Conservation (phyloP, 441 rosid species). For the Croton setiger region DNA sequence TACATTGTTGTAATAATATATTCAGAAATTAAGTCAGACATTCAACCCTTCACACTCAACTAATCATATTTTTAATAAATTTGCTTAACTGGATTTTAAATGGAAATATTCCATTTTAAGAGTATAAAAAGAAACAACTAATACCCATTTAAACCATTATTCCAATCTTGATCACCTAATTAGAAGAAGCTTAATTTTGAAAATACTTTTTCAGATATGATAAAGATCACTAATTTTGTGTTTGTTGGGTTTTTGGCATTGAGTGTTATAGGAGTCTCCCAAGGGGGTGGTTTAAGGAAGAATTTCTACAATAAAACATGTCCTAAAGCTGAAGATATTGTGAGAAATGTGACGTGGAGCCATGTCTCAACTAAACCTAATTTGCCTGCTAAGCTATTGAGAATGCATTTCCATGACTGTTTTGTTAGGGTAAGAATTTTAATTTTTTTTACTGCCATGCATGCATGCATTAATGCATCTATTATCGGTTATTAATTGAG, state of each 20-base stretch:
- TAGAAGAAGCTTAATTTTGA: slow-evolving; percentile 6
- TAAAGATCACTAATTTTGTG: neutral
- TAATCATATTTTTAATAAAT: neutral
- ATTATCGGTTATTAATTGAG: too few relatives aligned
- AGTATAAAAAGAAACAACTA: slow-evolving; percentile 11
- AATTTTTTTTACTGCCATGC: neutral
- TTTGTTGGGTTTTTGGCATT: neutral
- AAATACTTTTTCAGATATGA: neutral
- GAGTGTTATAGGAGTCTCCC: slow-evolving; percentile 5
- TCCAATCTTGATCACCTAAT: too few relatives aligned
- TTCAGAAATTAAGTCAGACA: neutral
- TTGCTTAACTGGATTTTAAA: slow-evolving; percentile 5
- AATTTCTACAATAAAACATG: slow-evolving; percentile 7
- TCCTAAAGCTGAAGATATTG: slow-evolving; percentile 18
- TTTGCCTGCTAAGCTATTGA: slow-evolving; percentile 44
- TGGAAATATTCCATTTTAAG: neutral
- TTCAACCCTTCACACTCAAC: neutral
- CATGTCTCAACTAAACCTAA: slow-evolving; percentile 25
- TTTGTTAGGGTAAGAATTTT: slow-evolving; percentile 46
- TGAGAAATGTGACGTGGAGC: slow-evolving; percentile 29
- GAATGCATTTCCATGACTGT: slow-evolving; percentile 57
- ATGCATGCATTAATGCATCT: too few relatives aligned
- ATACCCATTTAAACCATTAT: neutral
- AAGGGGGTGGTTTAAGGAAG: slow-evolving; percentile 16
- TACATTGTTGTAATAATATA: neutral